These are phyloP conservation scores for Ophiostoma sp. DNA, from an alignment of 2,329 filamentous ascomycete species.

Conservation along the genomic window DNA sequence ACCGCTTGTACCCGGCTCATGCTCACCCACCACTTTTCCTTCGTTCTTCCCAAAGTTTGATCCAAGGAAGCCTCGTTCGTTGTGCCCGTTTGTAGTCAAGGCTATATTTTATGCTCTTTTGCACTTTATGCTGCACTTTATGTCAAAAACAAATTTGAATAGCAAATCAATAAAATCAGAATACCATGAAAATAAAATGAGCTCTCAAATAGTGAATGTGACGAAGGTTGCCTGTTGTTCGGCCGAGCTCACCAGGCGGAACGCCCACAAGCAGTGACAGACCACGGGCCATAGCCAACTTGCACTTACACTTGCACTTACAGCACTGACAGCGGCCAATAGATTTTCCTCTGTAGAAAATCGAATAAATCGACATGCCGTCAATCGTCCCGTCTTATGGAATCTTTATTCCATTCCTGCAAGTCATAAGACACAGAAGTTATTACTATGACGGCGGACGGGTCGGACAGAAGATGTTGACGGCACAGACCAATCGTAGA, in stretches of 20 bases:
- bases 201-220: background rate
- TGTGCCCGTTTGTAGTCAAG: background rate
- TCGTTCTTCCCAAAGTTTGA: slow-evolving; percentile 23
- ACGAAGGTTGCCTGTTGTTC: too few species aligned
- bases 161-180: background rate
- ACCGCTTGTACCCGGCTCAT: background rate
- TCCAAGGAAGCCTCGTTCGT: slow-evolving; percentile 14
- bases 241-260: too few species aligned
- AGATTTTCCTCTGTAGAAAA: background rate
- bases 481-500: background rate
- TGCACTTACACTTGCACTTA: background rate
- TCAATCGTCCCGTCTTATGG: background rate
- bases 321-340: background rate
- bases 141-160: background rate
- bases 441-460: background rate
- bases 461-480: too few species aligned
- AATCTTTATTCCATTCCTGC: background rate
- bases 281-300: background rate
- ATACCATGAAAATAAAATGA: background rate
- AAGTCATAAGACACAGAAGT: background rate
- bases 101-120: too few species aligned
- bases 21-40: background rate
- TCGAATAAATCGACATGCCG: too few species aligned
- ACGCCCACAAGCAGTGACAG: too few species aligned
- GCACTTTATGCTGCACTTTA: background rate